phyloP scores from a whole-genome alignment of 2,329 filamentous ascomycete species.

The Fusarium sp. region DNA sequence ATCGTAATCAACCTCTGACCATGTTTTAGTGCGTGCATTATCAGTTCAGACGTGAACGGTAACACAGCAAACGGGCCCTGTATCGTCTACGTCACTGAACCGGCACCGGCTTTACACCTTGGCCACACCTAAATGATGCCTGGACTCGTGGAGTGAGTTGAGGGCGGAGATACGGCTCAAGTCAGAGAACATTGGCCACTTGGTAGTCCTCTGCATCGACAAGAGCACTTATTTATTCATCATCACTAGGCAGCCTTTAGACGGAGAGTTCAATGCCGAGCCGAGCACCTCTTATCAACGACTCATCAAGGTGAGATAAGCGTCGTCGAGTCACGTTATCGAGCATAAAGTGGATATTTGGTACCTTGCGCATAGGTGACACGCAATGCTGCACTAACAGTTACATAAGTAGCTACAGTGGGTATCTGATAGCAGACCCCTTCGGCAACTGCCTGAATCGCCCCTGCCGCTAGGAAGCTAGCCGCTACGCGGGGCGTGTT shows the following conservation, averaged over 20 bases:
- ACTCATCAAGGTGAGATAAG: conserved; percentile 39
- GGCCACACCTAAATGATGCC: neutral
- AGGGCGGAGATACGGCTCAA: neutral
- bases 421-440: neutral
- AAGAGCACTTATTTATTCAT: neutral
- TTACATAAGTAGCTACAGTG: neutral
- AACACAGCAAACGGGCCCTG: neutral
- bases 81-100: conserved; percentile 25
- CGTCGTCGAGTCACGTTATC: conserved; percentile 37
- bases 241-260: neutral
- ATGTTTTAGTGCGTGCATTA: conserved; percentile 34
- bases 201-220: neutral
- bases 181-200: neutral
- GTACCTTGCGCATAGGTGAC: conserved; percentile 23
- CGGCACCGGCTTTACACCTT: neutral
- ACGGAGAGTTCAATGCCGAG: conserved; percentile 4
- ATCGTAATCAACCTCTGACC: conserved; percentile 14
- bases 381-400: conserved; percentile 33
- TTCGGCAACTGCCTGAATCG: conserved; percentile 34
- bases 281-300: conserved; percentile 32
- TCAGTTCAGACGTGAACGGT: conserved; percentile 17
- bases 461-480: conserved; percentile 35
- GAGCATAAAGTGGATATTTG: conserved; percentile 20
- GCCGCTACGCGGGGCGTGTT: conserved; percentile 32
- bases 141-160: neutral